Percentiles rank a stretch among this genome's conserved stretches.
Conservation (phyloP, 1,284 basidiomycete genomes). For the Fomitopsis betulina region DNA sequence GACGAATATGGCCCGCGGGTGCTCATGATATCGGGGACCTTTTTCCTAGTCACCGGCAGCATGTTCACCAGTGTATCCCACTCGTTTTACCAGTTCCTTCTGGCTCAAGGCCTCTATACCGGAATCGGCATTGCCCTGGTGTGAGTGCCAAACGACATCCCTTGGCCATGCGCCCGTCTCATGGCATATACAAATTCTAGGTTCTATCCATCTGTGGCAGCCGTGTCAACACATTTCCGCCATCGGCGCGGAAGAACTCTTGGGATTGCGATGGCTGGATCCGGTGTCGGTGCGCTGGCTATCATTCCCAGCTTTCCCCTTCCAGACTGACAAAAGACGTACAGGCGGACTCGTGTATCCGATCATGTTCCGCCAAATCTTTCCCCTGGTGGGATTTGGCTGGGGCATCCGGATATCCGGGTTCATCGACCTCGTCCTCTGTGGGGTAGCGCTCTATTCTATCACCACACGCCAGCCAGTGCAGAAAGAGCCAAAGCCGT, state of each 20-base stretch:
- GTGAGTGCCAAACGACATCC: slow-evolving; percentile 19
- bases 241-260: slow-evolving; percentile 50
- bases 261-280: slow-evolving; percentile 40
- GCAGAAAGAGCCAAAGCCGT: slow-evolving; percentile 10
- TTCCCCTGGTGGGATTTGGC: slow-evolving; percentile 50
- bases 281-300: slow-evolving; percentile 24
- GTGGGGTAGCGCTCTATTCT: slow-evolving; percentile 21
- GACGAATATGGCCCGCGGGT: slow-evolving; percentile 31
- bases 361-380: slow-evolving; percentile 57
- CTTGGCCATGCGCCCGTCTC: not conserved
- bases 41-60: slow-evolving; percentile 30
- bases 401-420: slow-evolving; percentile 48
- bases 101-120: slow-evolving; percentile 33
- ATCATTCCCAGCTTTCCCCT: not conserved
- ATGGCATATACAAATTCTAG: slow-evolving; percentile 7
- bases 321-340: not conserved
- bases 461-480: slow-evolving; percentile 23
- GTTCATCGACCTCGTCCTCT: slow-evolving; percentile 28
- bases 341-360: slow-evolving; percentile 68
- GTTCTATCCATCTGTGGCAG: slow-evolving; percentile 25
- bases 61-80: slow-evolving; percentile 35
- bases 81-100: slow-evolving; percentile 33
- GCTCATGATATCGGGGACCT: slow-evolving; percentile 28
- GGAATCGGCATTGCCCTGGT: slow-evolving; percentile 32
- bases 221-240: slow-evolving; percentile 46